Conservation (phyloP, 805 yeast genomes). For the Spencermartinsiella europaea region DNA sequence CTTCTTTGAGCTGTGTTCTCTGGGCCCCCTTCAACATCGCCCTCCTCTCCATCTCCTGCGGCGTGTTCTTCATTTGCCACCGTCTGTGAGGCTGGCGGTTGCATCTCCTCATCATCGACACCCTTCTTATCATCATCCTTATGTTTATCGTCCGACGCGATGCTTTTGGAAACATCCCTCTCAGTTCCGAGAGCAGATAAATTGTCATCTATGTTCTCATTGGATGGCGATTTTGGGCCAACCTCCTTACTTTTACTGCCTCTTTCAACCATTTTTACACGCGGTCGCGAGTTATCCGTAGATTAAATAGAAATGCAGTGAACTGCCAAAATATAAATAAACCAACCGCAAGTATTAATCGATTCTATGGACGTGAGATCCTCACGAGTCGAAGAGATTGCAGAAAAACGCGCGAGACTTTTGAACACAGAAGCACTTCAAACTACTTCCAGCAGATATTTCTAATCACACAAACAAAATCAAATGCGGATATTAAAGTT, state of each 20-base stretch:
- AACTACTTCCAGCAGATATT: no score
- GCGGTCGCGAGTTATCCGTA: no score
- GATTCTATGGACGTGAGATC: no score
- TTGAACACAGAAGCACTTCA: no score
- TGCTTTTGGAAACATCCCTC: not conserved
- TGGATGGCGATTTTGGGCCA: not conserved
- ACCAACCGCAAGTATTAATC: no score
- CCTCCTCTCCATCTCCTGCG: not conserved
- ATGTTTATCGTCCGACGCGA: not conserved
- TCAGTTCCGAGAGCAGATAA: not conserved
- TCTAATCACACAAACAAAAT: no score
- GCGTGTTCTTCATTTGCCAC: not conserved
- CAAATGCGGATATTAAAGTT: no score
- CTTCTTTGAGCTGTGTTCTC: slow-evolving; percentile 13
- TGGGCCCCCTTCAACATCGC: not conserved
- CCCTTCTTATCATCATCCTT: not conserved
- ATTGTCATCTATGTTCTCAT: slow-evolving; percentile 2
- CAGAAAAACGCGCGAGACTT: no score
- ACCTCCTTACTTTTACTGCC: not conserved
- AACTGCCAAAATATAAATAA: no score
- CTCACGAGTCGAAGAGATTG: no score
- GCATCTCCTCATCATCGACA: not conserved
- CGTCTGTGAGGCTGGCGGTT: not conserved
- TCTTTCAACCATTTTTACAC: no score
- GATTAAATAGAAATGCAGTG: no score